Evolutionary conservation across 345 rosid species (phyloP).

Genomic region (Syzygium jambos): DNA sequence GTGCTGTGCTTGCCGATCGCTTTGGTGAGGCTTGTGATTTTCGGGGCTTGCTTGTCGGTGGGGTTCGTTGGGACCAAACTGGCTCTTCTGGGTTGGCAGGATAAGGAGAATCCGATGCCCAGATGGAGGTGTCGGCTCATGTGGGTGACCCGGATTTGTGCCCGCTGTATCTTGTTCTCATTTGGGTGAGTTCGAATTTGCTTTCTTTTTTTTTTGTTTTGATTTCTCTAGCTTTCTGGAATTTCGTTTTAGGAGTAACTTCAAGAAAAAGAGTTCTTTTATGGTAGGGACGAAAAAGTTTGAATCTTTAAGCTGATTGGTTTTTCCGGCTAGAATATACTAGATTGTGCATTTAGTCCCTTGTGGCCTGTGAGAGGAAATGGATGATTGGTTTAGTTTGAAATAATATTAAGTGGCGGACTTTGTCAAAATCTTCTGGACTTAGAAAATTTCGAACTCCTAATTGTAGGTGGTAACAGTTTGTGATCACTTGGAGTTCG

Average conservation of each 20-base stretch:
- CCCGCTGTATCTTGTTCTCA: conserved; percentile 78
- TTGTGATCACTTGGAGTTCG: background rate
- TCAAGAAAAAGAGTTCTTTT: background rate
- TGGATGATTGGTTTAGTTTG: background rate
- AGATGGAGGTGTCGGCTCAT: conserved; percentile 73
- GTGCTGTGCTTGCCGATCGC: conserved; percentile 67
- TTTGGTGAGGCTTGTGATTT: conserved; percentile 45
- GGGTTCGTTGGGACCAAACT: conserved; percentile 71
- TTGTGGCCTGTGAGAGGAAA: background rate
- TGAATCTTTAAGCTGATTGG: background rate
- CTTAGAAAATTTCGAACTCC: background rate
- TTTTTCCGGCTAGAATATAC: background rate
- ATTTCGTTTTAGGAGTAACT: background rate
- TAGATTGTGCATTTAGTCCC: background rate
- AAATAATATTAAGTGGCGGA: background rate
- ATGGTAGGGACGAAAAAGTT: background rate
- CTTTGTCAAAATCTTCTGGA: background rate
- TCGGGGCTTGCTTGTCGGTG: conserved; percentile 46
- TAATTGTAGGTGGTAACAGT: background rate
- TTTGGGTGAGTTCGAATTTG: conserved; percentile 53
- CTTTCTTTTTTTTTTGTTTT: background rate
- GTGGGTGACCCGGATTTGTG: conserved; percentile 79
- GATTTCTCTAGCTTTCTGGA: no score
- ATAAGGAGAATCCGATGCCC: conserved; percentile 82
- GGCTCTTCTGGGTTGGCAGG: conserved; percentile 82